Base-by-base conservation (phyloP, 352 stramenopile species). In the Phytophthora europaea region DNA sequence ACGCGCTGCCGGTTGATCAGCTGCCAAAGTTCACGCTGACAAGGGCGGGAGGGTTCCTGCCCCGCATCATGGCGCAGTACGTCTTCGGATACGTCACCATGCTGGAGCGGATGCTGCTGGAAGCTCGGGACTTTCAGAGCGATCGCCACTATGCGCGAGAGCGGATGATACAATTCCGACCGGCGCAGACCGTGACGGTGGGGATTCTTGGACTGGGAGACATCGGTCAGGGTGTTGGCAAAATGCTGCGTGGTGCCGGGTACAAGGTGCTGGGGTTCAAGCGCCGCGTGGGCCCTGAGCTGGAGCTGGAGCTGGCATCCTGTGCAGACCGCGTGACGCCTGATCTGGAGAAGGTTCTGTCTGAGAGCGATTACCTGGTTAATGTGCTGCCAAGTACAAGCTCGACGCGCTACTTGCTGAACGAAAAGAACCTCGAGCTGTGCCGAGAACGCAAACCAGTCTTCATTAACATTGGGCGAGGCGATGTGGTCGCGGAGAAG, bases 401-500 rank as follows among this genome's bases (percentile, higher is more conserved):
- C 2, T 76, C 79, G 20, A 98, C 93, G 50, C 73, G 79, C 26
- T 81, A 88, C 56, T 66, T 97, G 33, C 64, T 98, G 47, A 85
- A 67, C 16, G 76, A 85, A n/a, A 61, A 75, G 22, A 79, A 81
- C 16, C 65, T 98, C 4, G 38, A 73, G 28, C 53, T 78, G 15
- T 94, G 88, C 38, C 53, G 63, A 2, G 56, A 79, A 18, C 82
- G 87, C 70, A 77, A 91, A 70, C 88, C 90, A 1, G 86, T 96
- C 26, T 89, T 98, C 61, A 85, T 98, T 70, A 98, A 98, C 82
- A 88, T 97, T 28, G 93, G 93, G 6, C 87, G 93, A 18, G 93
- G 93, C 15, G 91, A 97, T 68, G 76, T 98, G 16, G 81, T 97
- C 47, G 50, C 71, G 20, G 87, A 95, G 67, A 55, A 64, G 18